Evolutionary conservation across 179 eudicot genomes (phyloP), one percentile per base, ranked within the genome.

Genomic region (Sideroxylon spinosum): DNA sequence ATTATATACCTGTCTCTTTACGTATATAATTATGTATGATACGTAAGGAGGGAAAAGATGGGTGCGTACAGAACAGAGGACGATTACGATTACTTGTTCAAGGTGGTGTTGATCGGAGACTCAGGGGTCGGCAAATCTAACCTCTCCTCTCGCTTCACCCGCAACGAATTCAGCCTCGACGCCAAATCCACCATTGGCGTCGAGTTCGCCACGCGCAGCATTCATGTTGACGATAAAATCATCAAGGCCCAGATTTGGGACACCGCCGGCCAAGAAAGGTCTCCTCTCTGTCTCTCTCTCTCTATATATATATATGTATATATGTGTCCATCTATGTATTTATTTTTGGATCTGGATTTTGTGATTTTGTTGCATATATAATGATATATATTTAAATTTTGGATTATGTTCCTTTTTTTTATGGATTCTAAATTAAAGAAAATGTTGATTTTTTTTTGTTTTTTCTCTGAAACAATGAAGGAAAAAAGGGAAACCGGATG

Each of bases 211-310:
- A 93, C 98, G 25, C 91, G 98, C 1, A 89, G 89, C 76, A 86
- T 93, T 52, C 86, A 85, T 11, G 93, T 93, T 26, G 93, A 91
- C 74, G 94, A 90, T 72, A 93, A 93, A 87, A 79, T 90, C 75
- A 87, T 93, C 66, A 93, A 93, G 90, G 97, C 97, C 72, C 97
- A 93, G 80, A 91, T 93, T 81, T 93, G 96, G 97, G 97, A 93
- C 57, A 91, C 97, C 32, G 97, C 97, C 16, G 97, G 97, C 69
- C 97, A 93, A 86, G 97, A 93, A 89, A 90, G 97, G 96, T 91
- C 59, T 17, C 5, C 7, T 7, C 3, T 25, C n/a, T 57, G 32
- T 20, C 63, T 17, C 50, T 7, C 22, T 5, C n/a, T 49, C 29
- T 70, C 2, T 22, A 9, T 11, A 17, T 52, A 10, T 50, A 8